A percentile compares a stretch with the other conserved stretches of the same genome.
These are phyloP conservation scores for Pleurotus cornucopiae DNA, from an alignment of 768 basidiomycete species.

Conservation along the genomic window DNA sequence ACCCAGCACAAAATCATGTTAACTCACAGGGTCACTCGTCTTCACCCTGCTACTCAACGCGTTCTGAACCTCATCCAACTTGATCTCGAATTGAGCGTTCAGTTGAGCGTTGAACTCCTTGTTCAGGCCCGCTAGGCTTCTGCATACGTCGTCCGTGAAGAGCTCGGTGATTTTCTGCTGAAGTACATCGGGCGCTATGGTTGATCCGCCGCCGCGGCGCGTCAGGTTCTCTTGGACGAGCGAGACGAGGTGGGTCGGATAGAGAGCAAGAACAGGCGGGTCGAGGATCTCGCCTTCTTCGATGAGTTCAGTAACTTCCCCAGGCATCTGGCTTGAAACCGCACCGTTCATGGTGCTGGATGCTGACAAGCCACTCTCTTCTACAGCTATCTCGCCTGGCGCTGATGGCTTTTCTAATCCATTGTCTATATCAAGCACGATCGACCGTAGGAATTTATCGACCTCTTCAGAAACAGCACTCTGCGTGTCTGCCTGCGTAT, in stretches of 20 bases:
- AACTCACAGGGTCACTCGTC: too few relatives aligned
- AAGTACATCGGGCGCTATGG: neutral
- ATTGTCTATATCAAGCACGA: neutral
- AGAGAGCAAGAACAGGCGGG: neutral
- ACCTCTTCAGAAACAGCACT: constrained; percentile 2
- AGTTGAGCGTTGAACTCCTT: neutral
- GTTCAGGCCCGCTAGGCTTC: neutral
- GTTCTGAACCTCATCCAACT: neutral
- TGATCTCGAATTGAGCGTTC: neutral
- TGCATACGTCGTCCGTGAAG: neutral
- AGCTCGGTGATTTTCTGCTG: neutral
- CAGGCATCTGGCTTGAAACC: neutral
- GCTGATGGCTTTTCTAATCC: neutral
- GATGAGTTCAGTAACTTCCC: neutral
- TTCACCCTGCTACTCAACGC: neutral
- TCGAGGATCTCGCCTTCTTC: constrained; percentile 1
- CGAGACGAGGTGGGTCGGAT: neutral
- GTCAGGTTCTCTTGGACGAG: neutral
- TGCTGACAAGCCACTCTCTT: neutral
- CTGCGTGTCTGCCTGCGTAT: neutral
- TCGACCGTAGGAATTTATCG: neutral
- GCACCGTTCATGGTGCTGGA: neutral
- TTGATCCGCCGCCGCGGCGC: neutral
- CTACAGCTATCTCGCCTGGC: neutral
- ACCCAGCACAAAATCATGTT: too few relatives aligned